A percentile compares a stretch with the other conserved stretches of the same genome.
These are phyloP conservation scores for Tulasnella sp. DNA, from an alignment of 768 basidiomycete species.

Conservation along the genomic window DNA sequence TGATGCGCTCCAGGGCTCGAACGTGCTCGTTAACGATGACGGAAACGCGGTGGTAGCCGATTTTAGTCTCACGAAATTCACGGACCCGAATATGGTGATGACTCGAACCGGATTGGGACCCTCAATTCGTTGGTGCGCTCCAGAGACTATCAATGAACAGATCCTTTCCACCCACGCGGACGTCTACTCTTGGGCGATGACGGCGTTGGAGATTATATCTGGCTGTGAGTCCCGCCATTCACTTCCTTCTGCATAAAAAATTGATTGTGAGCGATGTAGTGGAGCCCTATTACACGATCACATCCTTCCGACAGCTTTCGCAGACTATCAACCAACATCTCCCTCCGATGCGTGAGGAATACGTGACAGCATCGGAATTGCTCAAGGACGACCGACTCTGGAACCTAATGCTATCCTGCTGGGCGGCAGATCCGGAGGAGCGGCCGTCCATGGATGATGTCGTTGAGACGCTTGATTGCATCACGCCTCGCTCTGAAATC, in stretches of 20 bases:
- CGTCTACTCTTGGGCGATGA: not conserved
- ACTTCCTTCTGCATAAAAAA: not conserved
- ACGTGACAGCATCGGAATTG: not conserved
- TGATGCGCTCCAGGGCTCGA: not conserved
- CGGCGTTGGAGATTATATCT: not conserved
- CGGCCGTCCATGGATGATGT: not conserved
- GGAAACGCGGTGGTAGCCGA: not conserved
- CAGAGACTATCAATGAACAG: not conserved
- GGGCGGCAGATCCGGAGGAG: not conserved
- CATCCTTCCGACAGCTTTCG: not conserved
- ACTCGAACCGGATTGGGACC: too few relatives aligned
- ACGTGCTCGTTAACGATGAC: not conserved
- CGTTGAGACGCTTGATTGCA: conserved; percentile 17
- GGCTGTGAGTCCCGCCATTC: not conserved
- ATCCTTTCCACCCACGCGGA: not conserved
- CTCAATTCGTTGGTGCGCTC: not conserved
- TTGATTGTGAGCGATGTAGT: not conserved
- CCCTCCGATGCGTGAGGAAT: not conserved
- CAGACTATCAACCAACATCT: not conserved
- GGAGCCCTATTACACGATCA: not conserved
- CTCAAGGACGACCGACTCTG: not conserved
- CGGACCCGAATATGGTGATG: not conserved
- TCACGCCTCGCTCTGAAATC: too few relatives aligned
- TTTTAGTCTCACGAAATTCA: not conserved
- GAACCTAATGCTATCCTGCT: not conserved